phyloP scores from a whole-genome alignment of 2,329 filamentous ascomycete genomes.

The Monosporascus sp. region DNA sequence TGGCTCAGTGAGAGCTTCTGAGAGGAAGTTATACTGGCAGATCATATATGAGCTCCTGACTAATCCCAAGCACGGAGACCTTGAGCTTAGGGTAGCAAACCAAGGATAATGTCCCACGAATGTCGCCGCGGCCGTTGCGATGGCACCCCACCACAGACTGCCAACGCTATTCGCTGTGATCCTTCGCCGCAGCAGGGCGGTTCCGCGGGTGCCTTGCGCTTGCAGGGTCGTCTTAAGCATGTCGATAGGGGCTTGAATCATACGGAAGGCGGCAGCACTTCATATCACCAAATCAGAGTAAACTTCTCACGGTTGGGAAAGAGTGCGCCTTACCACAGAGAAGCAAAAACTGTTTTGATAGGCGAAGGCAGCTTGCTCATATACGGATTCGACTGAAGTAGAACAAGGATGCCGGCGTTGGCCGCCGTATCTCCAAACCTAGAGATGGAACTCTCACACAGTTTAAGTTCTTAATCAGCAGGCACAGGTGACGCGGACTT shows the following conservation, averaged over 20 bases:
- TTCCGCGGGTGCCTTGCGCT: slow-evolving; percentile 39
- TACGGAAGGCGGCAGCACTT: slow-evolving; percentile 41
- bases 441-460: slow-evolving; percentile 35
- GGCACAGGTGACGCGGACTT: neutral
- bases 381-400: slow-evolving; percentile 42
- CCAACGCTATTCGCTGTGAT: slow-evolving; percentile 39
- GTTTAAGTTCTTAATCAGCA: neutral
- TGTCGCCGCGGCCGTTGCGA: slow-evolving; percentile 42
- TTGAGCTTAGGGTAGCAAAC: slow-evolving; percentile 39
- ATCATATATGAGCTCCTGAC: neutral
- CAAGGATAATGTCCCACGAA: slow-evolving; percentile 46
- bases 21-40: slow-evolving; percentile 38
- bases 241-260: slow-evolving; percentile 43
- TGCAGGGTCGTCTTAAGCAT: slow-evolving; percentile 47
- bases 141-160: slow-evolving; percentile 45
- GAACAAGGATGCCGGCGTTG: slow-evolving; percentile 43
- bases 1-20: slow-evolving; percentile 34
- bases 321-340: slow-evolving; percentile 31
- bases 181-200: slow-evolving; percentile 36
- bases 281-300: neutral
- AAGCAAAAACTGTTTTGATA: slow-evolving; percentile 42
- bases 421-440: slow-evolving; percentile 45
- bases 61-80: neutral
- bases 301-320: neutral
- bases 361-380: slow-evolving; percentile 36